phyloP scores from a whole-genome alignment of 2,329 filamentous ascomycete species.

The Beauveria scarabaeidicola region DNA sequence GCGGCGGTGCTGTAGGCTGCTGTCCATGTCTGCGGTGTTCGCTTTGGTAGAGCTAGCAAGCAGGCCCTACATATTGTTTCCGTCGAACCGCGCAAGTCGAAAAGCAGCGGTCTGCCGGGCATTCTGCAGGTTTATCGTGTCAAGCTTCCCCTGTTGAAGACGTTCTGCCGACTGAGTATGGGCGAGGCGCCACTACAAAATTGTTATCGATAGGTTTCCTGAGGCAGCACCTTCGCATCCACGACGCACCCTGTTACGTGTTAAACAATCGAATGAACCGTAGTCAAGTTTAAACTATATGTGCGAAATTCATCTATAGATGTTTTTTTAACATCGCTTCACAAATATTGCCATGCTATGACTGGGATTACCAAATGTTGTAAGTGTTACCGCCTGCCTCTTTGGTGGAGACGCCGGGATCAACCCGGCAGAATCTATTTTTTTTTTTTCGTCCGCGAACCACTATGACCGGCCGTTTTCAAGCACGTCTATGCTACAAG shows the following conservation, averaged over 20 bases:
- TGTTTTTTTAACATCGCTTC: background rate
- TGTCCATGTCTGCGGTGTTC: constrained; percentile 20
- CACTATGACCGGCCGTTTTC: background rate
- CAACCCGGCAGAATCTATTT: constrained; percentile 29
- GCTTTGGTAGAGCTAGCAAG: constrained; percentile 22
- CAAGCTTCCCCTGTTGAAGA: constrained; percentile 4
- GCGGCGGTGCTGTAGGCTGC: constrained; percentile 27
- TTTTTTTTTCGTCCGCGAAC: constrained; percentile 19
- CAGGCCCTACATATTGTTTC: constrained; percentile 31
- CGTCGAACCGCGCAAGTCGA: constrained; percentile 27
- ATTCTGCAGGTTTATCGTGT: constrained; percentile 4
- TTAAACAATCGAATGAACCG: background rate
- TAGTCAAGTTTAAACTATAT: background rate
- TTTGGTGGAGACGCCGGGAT: constrained; percentile 9
- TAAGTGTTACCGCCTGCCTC: constrained; percentile 23
- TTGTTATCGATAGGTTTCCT: constrained; percentile 6
- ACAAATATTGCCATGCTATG: too few relatives aligned
- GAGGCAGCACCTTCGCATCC: background rate
- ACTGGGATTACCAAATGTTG: background rate
- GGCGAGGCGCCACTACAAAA: background rate
- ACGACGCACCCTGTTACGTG: constrained; percentile 7
- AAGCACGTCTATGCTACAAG: background rate
- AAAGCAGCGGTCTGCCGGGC: constrained; percentile 23
- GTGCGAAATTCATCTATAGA: background rate
- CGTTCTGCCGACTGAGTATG: background rate